These are phyloP conservation scores for Clohesyomyces aquaticus DNA, from an alignment of 495 filamentous ascomycete genomes.

Conservation along the genomic window DNA sequence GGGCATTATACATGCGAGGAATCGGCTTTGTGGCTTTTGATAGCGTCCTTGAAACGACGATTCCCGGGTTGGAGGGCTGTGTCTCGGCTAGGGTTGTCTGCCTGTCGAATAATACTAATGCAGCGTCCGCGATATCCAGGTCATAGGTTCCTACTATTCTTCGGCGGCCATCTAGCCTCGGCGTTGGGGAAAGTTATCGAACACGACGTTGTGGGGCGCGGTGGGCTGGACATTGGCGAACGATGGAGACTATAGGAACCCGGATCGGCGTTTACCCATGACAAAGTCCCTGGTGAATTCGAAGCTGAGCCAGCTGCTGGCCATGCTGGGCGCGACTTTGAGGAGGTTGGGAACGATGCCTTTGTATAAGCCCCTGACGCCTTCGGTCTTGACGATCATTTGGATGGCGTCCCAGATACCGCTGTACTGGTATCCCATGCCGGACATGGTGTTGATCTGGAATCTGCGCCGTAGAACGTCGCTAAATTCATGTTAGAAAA, in stretches of 20 bases:
- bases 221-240: background rate
- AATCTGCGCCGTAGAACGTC: conserved; percentile 95
- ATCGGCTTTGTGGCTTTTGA: background rate
- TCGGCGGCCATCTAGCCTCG: no score
- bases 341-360: conserved; percentile 91
- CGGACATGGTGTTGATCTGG: conserved; percentile 98
- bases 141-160: no score
- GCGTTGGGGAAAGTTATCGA: background rate
- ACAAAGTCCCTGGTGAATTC: conserved; percentile 89
- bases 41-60: background rate
- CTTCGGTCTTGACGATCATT: conserved; percentile 80
- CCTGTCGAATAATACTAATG: background rate
- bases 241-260: conserved; percentile 23
- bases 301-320: conserved; percentile 96
- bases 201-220: background rate
- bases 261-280: conserved; percentile 46
- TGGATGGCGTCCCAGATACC: conserved; percentile 80
- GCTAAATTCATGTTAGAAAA: conserved; percentile 51
- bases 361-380: conserved; percentile 79
- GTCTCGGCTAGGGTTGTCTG: no score
- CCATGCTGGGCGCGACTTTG: conserved; percentile 98
- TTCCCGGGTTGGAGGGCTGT: no score
- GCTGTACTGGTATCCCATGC: conserved; percentile 96
- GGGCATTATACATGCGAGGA: background rate
- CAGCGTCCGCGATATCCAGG: background rate